phyloP scores from a whole-genome alignment of 352 stramenopile species.

The Phytophthora megakarya region DNA sequence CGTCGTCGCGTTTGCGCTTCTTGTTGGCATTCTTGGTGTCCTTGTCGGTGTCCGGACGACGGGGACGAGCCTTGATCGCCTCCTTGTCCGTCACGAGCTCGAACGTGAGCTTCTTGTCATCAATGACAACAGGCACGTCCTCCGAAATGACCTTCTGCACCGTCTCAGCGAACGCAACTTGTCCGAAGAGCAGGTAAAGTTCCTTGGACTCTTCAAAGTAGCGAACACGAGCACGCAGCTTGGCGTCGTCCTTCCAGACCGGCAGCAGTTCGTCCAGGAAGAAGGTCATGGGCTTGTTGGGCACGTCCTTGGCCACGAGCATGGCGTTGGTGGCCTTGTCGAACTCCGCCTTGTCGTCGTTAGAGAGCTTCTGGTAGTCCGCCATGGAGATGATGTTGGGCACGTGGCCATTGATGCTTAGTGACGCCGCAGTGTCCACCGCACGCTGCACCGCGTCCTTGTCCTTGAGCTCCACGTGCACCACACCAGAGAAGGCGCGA shows the following conservation, averaged over 20 bases:
- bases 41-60: conserved; percentile 41
- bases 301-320: conserved; percentile 84
- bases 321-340: conserved; percentile 83
- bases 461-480: conserved; percentile 78
- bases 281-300: conserved; percentile 67
- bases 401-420: conserved; percentile 64
- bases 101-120: conserved; percentile 71
- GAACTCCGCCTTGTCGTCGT: conserved; percentile 81
- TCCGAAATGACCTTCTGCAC: conserved; percentile 50
- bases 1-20: conserved; percentile 79
- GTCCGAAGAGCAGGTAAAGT: conserved; percentile 83
- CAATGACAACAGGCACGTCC: conserved; percentile 53
- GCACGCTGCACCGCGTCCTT: conserved; percentile 58
- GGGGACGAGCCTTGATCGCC: conserved; percentile 74
- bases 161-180: conserved; percentile 68
- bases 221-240: conserved; percentile 72
- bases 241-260: conserved; percentile 71
- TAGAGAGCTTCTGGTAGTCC: conserved; percentile 66
- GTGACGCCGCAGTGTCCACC: conserved; percentile 48
- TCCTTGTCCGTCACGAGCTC: conserved; percentile 77
- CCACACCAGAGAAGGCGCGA: conserved; percentile 75
- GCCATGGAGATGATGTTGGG: conserved; percentile 57
- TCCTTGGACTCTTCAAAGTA: conserved; percentile 67
- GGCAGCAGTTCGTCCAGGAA: conserved; percentile 75
- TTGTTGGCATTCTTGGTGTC: conserved; percentile 60